Percentiles rank a stretch among this genome's conserved stretches.
Evolutionary conservation across 2,329 filamentous ascomycete genomes (phyloP).

Genomic region (Talaromyces amestolkiae): DNA sequence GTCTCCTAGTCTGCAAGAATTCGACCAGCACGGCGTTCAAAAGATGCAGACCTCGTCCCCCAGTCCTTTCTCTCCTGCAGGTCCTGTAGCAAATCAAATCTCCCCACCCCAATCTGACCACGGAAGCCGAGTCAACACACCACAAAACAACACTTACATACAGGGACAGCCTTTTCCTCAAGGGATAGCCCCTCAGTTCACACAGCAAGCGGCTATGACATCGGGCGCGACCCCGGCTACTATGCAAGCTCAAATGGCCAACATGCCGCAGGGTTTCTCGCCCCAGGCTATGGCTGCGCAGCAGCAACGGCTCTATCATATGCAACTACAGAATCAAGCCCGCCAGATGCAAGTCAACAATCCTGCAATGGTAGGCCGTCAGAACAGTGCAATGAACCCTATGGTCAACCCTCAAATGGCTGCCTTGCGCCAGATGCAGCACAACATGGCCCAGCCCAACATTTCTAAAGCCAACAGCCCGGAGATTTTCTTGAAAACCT

Average conservation of each 20-base stretch:
- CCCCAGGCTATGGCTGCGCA: slow-evolving; percentile 66
- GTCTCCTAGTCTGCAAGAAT: slow-evolving; percentile 84
- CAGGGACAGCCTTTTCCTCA: slow-evolving; percentile 46
- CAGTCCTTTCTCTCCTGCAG: slow-evolving; percentile 79
- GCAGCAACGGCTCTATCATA: slow-evolving; percentile 70
- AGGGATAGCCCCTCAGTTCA: slow-evolving; percentile 44
- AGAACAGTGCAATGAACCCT: slow-evolving; percentile 34
- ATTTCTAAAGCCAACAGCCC: slow-evolving; percentile 47
- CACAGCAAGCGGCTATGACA: slow-evolving; percentile 39
- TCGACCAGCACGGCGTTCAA: slow-evolving; percentile 64
- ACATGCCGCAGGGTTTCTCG: slow-evolving; percentile 52
- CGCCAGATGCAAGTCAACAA: slow-evolving; percentile 56
- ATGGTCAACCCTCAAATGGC: slow-evolving; percentile 43
- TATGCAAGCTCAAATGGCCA: slow-evolving; percentile 51
- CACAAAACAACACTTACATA: slow-evolving; percentile 70
- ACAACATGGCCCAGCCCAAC: slow-evolving; percentile 42
- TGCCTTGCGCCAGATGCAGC: slow-evolving; percentile 51
- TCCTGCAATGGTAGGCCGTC: slow-evolving; percentile 35
- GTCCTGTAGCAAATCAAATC: slow-evolving; percentile 67
- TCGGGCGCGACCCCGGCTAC: slow-evolving; percentile 40
- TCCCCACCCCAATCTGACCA: slow-evolving; percentile 77
- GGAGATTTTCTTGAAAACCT: slow-evolving; percentile 71
- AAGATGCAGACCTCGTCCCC: slow-evolving; percentile 89
- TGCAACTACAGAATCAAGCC: slow-evolving; percentile 76
- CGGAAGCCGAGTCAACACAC: slow-evolving; percentile 62